Percentiles rank a stretch among this genome's conserved stretches.
These are phyloP conservation scores for Aureobasidium uvarum DNA, from an alignment of 2,329 filamentous ascomycete species.

Conservation along the genomic window DNA sequence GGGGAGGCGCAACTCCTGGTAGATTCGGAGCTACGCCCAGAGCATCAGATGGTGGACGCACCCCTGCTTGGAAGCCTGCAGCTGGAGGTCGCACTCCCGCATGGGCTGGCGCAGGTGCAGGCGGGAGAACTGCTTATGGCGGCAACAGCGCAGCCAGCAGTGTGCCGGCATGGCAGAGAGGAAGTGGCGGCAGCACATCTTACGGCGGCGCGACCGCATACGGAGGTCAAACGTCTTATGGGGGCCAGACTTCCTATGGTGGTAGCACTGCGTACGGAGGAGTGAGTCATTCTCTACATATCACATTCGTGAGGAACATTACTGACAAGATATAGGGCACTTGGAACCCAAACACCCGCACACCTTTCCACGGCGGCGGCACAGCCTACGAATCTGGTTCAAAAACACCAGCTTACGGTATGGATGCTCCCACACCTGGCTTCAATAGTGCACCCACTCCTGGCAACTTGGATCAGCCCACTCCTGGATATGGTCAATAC, in stretches of 20 bases:
- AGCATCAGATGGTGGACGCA: slow-evolving; percentile 55
- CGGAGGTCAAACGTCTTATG: slow-evolving; percentile 67
- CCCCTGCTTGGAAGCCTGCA: slow-evolving; percentile 61
- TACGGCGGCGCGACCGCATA: slow-evolving; percentile 63
- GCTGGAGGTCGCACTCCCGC: slow-evolving; percentile 49
- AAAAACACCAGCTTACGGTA: slow-evolving; percentile 49
- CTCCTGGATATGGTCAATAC: slow-evolving; percentile 43
- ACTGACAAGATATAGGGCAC: slow-evolving; percentile 34
- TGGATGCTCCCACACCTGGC: slow-evolving; percentile 61
- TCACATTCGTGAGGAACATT: slow-evolving; percentile 23
- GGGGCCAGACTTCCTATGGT: slow-evolving; percentile 51
- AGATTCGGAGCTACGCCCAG: slow-evolving; percentile 53
- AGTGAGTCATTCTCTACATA: slow-evolving; percentile 33
- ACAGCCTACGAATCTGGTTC: slow-evolving; percentile 58
- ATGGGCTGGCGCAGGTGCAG: slow-evolving; percentile 45
- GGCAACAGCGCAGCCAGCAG: slow-evolving; percentile 50
- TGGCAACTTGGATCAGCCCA: slow-evolving; percentile 36
- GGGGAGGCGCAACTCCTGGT: slow-evolving; percentile 27
- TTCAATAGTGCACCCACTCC: slow-evolving; percentile 47
- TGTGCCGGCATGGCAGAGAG: slow-evolving; percentile 41
- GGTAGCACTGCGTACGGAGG: slow-evolving; percentile 44
- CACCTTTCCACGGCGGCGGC: slow-evolving; percentile 66
- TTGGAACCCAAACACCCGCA: slow-evolving; percentile 41
- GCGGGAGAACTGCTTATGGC: slow-evolving; percentile 47
- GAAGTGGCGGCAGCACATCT: slow-evolving; percentile 43